Conservation (phyloP, 2,329 filamentous ascomycete species). For the Scytalidium sp. region DNA sequence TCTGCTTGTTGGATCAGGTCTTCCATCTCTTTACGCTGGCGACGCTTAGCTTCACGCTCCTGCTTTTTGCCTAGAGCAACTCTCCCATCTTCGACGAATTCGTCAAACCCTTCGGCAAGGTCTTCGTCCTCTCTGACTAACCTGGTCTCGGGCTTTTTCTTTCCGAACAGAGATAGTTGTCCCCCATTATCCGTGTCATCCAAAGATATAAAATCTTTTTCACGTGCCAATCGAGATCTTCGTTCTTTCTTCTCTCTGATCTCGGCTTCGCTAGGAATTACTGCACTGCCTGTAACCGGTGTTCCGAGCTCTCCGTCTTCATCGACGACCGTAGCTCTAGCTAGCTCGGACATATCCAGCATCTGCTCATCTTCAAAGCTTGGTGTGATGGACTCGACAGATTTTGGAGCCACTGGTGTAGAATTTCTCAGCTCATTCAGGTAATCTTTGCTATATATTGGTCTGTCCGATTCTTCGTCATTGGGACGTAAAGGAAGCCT, state of each 20-base stretch:
- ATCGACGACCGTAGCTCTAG: constrained; percentile 64
- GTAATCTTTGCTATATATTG: constrained; percentile 82
- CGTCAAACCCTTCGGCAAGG: constrained; percentile 88
- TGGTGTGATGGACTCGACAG: constrained; percentile 35
- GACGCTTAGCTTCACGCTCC: constrained; percentile 65
- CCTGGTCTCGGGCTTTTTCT: constrained; percentile 68
- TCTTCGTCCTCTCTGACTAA: constrained; percentile 87
- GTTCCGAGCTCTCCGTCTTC: constrained; percentile 12
- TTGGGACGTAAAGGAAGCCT: constrained; percentile 21
- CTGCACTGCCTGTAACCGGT: constrained; percentile 29
- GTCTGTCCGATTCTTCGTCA: constrained; percentile 65
- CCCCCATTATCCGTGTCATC: constrained; percentile 53
- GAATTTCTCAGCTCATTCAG: constrained; percentile 82
- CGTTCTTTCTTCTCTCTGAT: constrained; percentile 90
- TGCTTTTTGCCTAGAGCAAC: constrained; percentile 77
- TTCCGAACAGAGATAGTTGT: constrained; percentile 38
- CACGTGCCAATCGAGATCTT: constrained; percentile 73
- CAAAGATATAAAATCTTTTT: constrained; percentile 66
- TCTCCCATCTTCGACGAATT: constrained; percentile 81
- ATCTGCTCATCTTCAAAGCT: constrained; percentile 47
- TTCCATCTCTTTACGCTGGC: constrained; percentile 74
- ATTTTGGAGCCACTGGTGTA: constrained; percentile 76
- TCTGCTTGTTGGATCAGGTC: constrained; percentile 81
- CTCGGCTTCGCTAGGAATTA: constrained; percentile 77
- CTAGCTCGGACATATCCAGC: constrained; percentile 57